Base-by-base conservation (phyloP, 1,284 basidiomycete species). In the Acaromyces ingoldii region DNA sequence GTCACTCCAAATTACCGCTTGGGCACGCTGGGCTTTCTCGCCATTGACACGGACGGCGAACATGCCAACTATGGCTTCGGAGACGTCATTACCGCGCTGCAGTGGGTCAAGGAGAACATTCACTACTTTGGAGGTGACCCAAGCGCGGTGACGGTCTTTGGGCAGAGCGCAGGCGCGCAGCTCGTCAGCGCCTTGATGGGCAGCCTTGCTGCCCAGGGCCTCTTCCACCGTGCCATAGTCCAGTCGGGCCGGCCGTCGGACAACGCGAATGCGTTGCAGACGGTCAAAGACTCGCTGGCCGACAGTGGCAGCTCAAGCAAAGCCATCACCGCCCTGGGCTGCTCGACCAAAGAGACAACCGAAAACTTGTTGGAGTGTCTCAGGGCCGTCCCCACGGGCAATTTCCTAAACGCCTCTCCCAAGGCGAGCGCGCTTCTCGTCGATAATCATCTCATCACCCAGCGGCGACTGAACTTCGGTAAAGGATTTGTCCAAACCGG, bases 281-380 rank as follows among this genome's bases (percentile, higher is more conserved):
- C 49, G 48, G 34, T 26, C 6, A 17, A 19, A 19, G 36, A 29
- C 13, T 24, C 6, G 11, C 19, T 11, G 26, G 56, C 63, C 1
- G 44, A 48, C 21, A 41, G 46, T 17, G 29, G 26, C 7, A 37
- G 29, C 11, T 55, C 53, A 2, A 51, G n/a, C 15, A 44, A 40
- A 3, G 52, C 54, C 2, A 56, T 65, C 29, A 50, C 38, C n/a
- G 41, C 49, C 2, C 41, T 62, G 11, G 55, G 55, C 6, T 66
- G 62, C 19, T 49, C 55, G 24, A 34, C 44, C 22, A n/a, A n/a
- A n/a, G n/a, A n/a, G n/a, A n/a, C n/a, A n/a, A 56, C 57, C 24
- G 43, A 46, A 3, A 53, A 65, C 31, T 48, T 60, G 19, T 53
- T 65, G 3, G 47, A 36, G 6, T 68, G 65, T 36, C 57, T 68